Percentiles rank a stretch among this genome's conserved stretches.
These are phyloP conservation scores for Fusarium abutilonis DNA, from an alignment of 2,329 filamentous ascomycete genomes.

Conservation along the genomic window DNA sequence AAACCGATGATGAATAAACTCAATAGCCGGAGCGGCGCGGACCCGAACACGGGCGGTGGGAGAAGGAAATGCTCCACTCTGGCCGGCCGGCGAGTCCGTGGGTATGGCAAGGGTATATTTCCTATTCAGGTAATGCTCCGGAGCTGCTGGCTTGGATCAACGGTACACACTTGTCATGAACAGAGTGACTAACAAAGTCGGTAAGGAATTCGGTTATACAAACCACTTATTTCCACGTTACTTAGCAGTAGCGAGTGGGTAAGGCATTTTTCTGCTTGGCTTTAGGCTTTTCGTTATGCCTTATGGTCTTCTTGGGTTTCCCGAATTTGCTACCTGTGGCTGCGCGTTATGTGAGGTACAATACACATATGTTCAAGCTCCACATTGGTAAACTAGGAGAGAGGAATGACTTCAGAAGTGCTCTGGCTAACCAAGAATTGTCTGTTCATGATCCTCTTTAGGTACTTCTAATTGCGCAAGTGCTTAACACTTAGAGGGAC, in stretches of 20 bases:
- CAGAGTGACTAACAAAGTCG: conserved; percentile 19
- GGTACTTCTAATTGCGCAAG: too few species aligned
- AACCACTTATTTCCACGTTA: neutral
- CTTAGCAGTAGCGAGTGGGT: neutral
- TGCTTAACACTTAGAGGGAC: too few species aligned
- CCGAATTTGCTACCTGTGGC: neutral
- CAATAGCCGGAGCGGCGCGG: conserved; percentile 34
- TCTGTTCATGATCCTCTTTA: too few species aligned
- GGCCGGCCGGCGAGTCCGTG: conserved; percentile 29
- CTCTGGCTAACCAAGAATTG: too few species aligned
- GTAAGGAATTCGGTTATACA: conserved; percentile 22
- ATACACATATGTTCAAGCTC: too few species aligned
- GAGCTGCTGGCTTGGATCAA: neutral
- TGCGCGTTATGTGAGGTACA: too few species aligned
- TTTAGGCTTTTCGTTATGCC: neutral
- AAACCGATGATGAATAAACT: conserved; percentile 4
- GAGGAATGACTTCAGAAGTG: too few species aligned
- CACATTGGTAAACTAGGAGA: too few species aligned
- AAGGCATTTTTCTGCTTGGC: neutral
- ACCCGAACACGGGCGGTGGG: conserved; percentile 24
- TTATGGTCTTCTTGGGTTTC: neutral
- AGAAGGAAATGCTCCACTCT: conserved; percentile 22
- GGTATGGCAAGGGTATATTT: conserved; percentile 18
- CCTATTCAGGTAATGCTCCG: conserved; percentile 28
- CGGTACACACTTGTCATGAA: neutral